Base-by-base conservation (phyloP, 2,329 filamentous ascomycete genomes). In the Cladosporium sp. region DNA sequence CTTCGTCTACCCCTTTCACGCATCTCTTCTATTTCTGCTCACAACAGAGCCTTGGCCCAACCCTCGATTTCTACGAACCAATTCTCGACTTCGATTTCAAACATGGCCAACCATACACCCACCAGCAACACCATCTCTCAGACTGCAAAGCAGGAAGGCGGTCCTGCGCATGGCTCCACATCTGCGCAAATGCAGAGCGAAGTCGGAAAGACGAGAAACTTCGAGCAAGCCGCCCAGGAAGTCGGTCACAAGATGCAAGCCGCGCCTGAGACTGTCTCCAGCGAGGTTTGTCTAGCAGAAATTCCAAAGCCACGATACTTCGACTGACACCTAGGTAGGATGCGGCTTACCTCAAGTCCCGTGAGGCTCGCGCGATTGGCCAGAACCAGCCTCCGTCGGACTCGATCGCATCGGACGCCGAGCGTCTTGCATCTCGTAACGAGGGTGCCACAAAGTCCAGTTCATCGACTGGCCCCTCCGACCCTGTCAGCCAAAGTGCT, bases 291-390 rank as follows among this genome's bases (percentile, higher is more conserved):
- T 49, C 16, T 50, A 34, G 16, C 9, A 16, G 43, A 32, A 10
- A 54, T 35, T 28, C 11, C 13, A 13, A 16, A n/a, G 16, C 3
- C 11, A 18, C 28, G 31, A 51, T n/a, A 14, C n/a, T 35, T 32
- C 19, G 1, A 32, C 45, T 50, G 9, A 54, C 28, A 10, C 9
- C 16, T 5, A 31, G n/a, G 2, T 16, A 68, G 45, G 71, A 74
- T 50, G 71, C 71, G 31, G 63, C 69, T 48, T 65, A 66, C 44
- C 64, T 74, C 22, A 70, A 73, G 53, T 71, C 69, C 28, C 69
- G 71, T 43, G 71, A 74, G 56, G 66, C 68, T 50, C 68, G 70
- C 33, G 67, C 53, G 16, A 59, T 54, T 6, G 63, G 63, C 18
- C 58, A 62, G 35, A 54, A 43, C 6, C 57, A 65, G 37, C 63